Base-by-base conservation (phyloP, 1,139 yeast species). In the Saccharomyces hybrid region DNA sequence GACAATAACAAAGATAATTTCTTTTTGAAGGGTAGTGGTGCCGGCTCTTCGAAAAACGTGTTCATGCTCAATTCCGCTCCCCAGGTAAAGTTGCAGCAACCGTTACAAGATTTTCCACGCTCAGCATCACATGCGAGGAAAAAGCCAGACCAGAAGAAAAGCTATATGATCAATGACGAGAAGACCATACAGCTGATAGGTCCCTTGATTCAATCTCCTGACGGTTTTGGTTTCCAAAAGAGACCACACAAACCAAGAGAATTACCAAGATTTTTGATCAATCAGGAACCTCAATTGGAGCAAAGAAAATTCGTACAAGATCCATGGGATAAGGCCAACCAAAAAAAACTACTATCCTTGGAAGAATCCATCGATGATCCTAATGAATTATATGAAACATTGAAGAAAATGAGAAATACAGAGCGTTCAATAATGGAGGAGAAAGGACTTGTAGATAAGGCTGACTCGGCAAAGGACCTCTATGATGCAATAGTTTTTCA, bases 361-460 rank as follows among this genome's bases (percentile, higher is more conserved):
- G 88, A 82, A 56, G 62, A 60, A 8, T 60, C 65, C 1, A 71
- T 75, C 1, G 60, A 65, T 7, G 84, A 81, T 60, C 66, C 78
- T 7, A 69, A 77, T 1, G 70, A 67, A 51, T 66, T 83, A 11
- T 83, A 80, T 64, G 85, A 82, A 57, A 74, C 77, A 28, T 78
- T 88, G 55, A 95, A 86, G 65, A 79, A 75, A 55, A 78, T 88
- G 82, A 77, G 97, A 57, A 95, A 87, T 46, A 69, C 69, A 6
- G 99, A 93, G 70, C 75, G 99, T 56, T 74, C 74, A 53, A 78
- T 82, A 57, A 91, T 93, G 97, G 97, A 91, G 65, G 71, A 74
- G 1, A 73, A 83, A 53, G 95, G 96, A 0, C 74, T 90, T 11
- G 97, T 95, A 2, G 99, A 95, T 70, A 87, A 85, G 46, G 96